Evolutionary conservation across 495 filamentous ascomycete species (phyloP).

Genomic region (Entonaema liquescens): DNA sequence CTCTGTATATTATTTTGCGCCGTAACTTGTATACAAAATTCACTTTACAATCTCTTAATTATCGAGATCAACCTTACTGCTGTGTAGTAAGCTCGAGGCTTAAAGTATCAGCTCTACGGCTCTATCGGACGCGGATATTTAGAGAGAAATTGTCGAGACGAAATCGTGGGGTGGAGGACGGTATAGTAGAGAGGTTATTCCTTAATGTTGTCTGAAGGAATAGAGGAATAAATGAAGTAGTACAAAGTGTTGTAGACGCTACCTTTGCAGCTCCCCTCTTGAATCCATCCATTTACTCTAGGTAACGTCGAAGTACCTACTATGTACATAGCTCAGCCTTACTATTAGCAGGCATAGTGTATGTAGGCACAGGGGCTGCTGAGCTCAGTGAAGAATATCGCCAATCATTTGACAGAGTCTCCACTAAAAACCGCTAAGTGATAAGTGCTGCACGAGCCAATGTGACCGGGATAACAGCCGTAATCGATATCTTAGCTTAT

Average conservation of each 20-base stretch:
- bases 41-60: background rate
- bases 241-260: constrained; percentile 16
- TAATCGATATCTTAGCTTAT: constrained; percentile 3
- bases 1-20: constrained; percentile 3
- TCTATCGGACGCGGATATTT: constrained; percentile 13
- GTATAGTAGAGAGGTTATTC: constrained; percentile 7
- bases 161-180: background rate
- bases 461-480: background rate
- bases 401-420: constrained; percentile 16
- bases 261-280: constrained; percentile 29
- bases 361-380: constrained; percentile 4
- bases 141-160: constrained; percentile 3
- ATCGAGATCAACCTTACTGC: background rate
- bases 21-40: background rate
- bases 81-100: constrained; percentile 34
- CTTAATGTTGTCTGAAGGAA: background rate
- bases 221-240: constrained; percentile 1
- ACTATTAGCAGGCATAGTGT: constrained; percentile 27
- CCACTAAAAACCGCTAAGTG: constrained; percentile 3
- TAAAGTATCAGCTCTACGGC: constrained; percentile 5
- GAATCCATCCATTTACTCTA: constrained; percentile 3
- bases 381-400: background rate
- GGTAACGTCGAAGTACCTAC: constrained; percentile 15
- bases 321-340: constrained; percentile 36
- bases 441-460: constrained; percentile 30